Evolutionary conservation across 306 rosid species (phyloP), one percentile per base, ranked within the genome.

Genomic region (Cotoneaster glaucophyllus): DNA sequence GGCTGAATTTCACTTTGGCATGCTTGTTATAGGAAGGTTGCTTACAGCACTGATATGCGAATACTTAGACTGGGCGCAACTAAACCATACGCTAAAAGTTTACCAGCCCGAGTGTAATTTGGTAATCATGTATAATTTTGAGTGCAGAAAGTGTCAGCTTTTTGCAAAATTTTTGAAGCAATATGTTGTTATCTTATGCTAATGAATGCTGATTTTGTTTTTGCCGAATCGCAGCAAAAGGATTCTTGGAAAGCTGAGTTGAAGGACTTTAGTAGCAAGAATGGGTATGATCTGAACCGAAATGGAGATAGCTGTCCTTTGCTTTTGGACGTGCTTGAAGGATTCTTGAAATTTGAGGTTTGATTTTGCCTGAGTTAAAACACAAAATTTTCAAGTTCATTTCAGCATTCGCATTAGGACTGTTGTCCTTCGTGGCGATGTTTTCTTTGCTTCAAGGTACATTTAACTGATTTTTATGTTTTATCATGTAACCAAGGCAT

Each of bases 301-400:
- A 96, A 93, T 45, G 96, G 89, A 76, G 99, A 96, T 69, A 91
- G 97, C 59, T 86, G 88, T 84, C 99, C 99, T 64, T 78, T 96
- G 63, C 99, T 96, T 53, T 83, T 96, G 94, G 97, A 96, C 26
- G 99, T 96, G 77, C 99, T 96, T 41, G 97, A 96, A 85, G 99
- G 99, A 80, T 96, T 96, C 85, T 88, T 96, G 85, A 96, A 93
- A 80, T 93, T 90, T 86, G 99, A 96, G 99, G 99, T 96, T 69
- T 80, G 88, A 69, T 74, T 78, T 34, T 78, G 26, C 69, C 61
- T 76, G 24, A 70, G 71, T 64, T 69, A 2, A 13, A 6, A 21
- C 26, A 34, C 31, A 53, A 13, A 8, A 18, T 25, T 43, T 66
- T 19, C 63, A 11, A 17, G 34, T 56, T 43, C 10, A 29, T 39